A percentile compares a stretch with the other conserved stretches of the same genome.
Conservation (phyloP, 179 eudicot genomes). For the Pouteria campechiana region DNA sequence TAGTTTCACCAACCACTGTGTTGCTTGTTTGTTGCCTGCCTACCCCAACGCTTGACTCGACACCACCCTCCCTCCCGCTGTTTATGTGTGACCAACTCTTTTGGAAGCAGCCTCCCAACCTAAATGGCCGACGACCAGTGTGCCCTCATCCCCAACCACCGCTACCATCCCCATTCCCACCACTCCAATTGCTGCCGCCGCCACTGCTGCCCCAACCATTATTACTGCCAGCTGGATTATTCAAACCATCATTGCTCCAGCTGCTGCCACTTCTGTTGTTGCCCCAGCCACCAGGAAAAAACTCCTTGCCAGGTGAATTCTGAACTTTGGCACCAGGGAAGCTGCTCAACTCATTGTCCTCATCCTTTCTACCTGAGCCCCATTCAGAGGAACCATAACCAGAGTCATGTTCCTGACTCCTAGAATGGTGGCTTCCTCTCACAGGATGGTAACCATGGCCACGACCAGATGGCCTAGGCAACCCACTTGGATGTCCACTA, state of each 20-base stretch:
- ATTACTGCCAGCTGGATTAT: neutral
- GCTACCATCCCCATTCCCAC: slow-evolving; percentile 5
- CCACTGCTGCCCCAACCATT: slow-evolving; percentile 6
- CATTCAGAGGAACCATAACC: slow-evolving; percentile 31
- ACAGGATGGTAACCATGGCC: slow-evolving; percentile 38
- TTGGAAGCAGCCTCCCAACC: no score
- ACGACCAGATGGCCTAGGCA: slow-evolving; percentile 62
- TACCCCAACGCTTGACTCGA: no score
- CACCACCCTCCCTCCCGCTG: no score
- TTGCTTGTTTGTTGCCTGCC: no score
- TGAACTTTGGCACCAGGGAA: slow-evolving; percentile 62
- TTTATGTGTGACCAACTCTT: no score
- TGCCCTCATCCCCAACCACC: slow-evolving; percentile 7
- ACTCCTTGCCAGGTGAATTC: slow-evolving; percentile 65
- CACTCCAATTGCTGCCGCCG: slow-evolving; percentile 4
- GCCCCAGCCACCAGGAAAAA: slow-evolving; percentile 70
- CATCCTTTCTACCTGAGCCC: slow-evolving; percentile 39
- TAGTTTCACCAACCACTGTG: no score
- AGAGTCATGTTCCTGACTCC: slow-evolving; percentile 29
- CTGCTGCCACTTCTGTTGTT: slow-evolving; percentile 22
- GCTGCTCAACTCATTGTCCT: slow-evolving; percentile 31
- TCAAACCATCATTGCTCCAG: slow-evolving; percentile 4
- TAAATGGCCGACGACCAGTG: no score
- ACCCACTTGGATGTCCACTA: slow-evolving; percentile 64
- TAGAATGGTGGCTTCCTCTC: slow-evolving; percentile 25